Conservation (phyloP, 2,329 filamentous ascomycete genomes). For the Aaosphaeria arxii region DNA sequence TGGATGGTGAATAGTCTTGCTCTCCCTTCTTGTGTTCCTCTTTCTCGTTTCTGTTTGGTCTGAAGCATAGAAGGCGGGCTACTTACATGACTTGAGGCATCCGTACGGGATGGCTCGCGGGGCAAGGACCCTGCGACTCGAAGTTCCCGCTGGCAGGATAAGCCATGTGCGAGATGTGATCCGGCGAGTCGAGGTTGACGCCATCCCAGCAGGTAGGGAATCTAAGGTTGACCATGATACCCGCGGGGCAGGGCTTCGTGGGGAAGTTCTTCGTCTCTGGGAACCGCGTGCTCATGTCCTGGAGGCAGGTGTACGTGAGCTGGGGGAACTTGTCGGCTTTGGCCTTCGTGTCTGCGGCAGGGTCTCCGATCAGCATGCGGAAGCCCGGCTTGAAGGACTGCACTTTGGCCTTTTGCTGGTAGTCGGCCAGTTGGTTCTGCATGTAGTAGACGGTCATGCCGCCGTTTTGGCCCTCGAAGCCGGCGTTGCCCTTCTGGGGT, state of each 20-base stretch:
- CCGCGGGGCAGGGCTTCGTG: conserved; percentile 36
- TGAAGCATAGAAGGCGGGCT: too few relatives aligned
- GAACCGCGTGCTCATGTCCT: conserved; percentile 37
- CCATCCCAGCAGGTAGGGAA: conserved; percentile 35
- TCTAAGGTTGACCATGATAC: conserved; percentile 45
- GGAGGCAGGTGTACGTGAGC: conserved; percentile 46
- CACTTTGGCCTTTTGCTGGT: conserved; percentile 24
- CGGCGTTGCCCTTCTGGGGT: conserved; percentile 17
- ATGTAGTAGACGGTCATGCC: conserved; percentile 31
- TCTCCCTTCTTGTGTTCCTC: too few relatives aligned
- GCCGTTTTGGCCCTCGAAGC: conserved; percentile 24
- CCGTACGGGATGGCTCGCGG: conserved; percentile 43
- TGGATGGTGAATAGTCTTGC: too few relatives aligned
- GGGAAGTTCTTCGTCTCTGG: conserved; percentile 43
- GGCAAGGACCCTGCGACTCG: conserved; percentile 49
- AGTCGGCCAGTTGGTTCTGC: conserved; percentile 24
- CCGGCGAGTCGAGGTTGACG: conserved; percentile 19
- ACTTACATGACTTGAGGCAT: conserved; percentile 19
- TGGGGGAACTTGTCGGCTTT: conserved; percentile 41
- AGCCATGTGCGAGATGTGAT: conserved; percentile 20
- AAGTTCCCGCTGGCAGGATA: conserved; percentile 16
- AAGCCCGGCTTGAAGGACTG: conserved; percentile 39
- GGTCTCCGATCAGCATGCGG: conserved; percentile 26
- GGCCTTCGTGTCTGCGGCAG: conserved; percentile 16
- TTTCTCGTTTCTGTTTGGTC: too few relatives aligned